Evolutionary conservation across 1,284 basidiomycete genomes (phyloP), one percentile per base, ranked within the genome.

Genomic region (Cutaneotrichosporon sp.): DNA sequence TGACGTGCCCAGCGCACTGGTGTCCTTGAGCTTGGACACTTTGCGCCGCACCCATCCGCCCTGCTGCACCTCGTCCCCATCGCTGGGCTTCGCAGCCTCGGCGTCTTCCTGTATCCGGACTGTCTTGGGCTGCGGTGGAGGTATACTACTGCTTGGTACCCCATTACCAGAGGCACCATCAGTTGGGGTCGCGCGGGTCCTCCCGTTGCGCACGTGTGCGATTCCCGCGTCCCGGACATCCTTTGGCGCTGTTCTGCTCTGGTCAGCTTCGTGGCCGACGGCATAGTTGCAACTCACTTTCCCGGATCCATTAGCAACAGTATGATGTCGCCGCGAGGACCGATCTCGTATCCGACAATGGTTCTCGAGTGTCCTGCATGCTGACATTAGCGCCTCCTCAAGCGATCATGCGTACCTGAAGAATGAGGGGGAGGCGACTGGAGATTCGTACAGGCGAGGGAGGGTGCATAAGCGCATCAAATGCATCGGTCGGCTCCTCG

Each of bases 351-450:
- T 1, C 90, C 90, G 2, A 92, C 79, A 14, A 93, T 83, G 1
- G 84, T 85, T n/a, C 86, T 76, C 14, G 90, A 92, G 74, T 93
- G 90, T 0, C 89, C 88, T 4, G 79, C 69, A 62, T 88, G 84
- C 77, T 92, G 83, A 40, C 10, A 38, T 56, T 45, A 59, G 51
- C 52, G 30, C 15, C 14, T 18, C n/a, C 17, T 15, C 14, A 51
- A 39, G 26, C 26, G 10, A 30, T 30, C 26, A 10, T 10, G 5
- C 73, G 46, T 46, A 76, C 76, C 60, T 78, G 77, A 41, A 93
- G 76, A 36, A 93, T 83, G 17, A 93, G 65, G 4, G 90, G 90
- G 80, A 88, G 84, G 62, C 79, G 82, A 33, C 80, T 69, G 1
- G 84, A 85, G 26, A 78, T 70, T 4, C 77, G 64, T 9, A 91